These are phyloP conservation scores for Lumnitzera littorea DNA, from an alignment of 345 rosid genomes.

Conservation along the genomic window DNA sequence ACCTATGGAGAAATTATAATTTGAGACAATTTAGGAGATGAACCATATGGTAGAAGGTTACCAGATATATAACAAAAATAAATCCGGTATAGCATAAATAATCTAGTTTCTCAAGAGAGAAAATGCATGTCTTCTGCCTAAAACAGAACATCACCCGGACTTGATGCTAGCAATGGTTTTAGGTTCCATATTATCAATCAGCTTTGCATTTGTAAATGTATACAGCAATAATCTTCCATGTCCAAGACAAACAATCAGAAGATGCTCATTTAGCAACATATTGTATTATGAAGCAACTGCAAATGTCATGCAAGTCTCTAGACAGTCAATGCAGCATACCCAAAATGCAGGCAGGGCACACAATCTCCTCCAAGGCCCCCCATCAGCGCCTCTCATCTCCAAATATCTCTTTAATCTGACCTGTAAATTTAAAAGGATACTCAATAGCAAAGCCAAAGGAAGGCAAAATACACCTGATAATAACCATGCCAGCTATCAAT, in stretches of 20 bases:
- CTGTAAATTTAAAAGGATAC: conserved; percentile 25
- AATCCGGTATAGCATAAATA: too few species aligned
- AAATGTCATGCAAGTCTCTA: not conserved
- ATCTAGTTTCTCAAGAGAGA: too few species aligned
- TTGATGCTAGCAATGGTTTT: not conserved
- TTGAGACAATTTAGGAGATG: too few species aligned
- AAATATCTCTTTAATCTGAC: conserved; percentile 94
- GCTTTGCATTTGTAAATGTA: not conserved
- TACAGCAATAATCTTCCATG: not conserved
- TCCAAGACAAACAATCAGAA: not conserved
- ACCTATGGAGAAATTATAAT: too few species aligned
- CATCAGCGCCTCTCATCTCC: conserved; percentile 99
- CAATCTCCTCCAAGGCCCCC: conserved; percentile 97
- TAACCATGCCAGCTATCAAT: conserved; percentile 9
- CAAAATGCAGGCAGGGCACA: conserved; percentile 98
- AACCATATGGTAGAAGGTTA: too few species aligned
- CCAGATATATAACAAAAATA: too few species aligned
- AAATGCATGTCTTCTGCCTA: too few species aligned
- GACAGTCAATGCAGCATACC: conserved; percentile 32
- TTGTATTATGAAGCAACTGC: too few species aligned
- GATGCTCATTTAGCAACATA: too few species aligned
- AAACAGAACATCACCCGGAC: not conserved
- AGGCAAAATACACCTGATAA: not conserved
- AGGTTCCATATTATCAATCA: not conserved
- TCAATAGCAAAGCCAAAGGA: conserved; percentile 6